Conservation (phyloP, 352 stramenopile species). For the Globisporangium paroecandrum region DNA sequence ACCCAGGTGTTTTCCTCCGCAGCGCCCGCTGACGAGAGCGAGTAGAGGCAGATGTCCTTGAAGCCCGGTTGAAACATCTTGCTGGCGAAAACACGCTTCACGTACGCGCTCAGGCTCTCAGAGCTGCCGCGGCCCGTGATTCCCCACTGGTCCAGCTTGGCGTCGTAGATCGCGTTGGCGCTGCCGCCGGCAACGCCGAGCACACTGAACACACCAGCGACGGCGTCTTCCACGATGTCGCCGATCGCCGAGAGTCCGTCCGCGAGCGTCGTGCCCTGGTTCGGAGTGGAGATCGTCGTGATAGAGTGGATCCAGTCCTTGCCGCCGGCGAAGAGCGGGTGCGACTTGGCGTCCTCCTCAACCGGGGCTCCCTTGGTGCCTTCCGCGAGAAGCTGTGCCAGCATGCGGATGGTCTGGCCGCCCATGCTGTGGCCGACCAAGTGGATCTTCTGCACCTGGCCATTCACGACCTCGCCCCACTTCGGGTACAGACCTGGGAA, state of each 20-base stretch:
- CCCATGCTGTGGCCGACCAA: constrained; percentile 43
- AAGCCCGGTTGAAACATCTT: constrained; percentile 13
- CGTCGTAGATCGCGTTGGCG: constrained; percentile 20
- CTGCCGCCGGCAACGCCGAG: constrained; percentile 16
- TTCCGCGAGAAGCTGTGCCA: constrained; percentile 35
- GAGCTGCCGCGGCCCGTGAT: constrained; percentile 8
- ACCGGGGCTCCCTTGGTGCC: constrained; percentile 26
- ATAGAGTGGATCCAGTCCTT: constrained; percentile 41
- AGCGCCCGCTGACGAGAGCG: constrained; percentile 24
- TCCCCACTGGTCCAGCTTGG: constrained; percentile 35
- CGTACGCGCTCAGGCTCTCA: constrained; percentile 26
- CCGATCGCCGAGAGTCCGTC: constrained; percentile 19
- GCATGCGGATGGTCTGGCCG: constrained; percentile 37
- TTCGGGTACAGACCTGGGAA: constrained; percentile 35
- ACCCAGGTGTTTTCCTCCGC: constrained; percentile 32
- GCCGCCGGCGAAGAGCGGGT: constrained; percentile 26
- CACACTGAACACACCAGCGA: constrained; percentile 13
- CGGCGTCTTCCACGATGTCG: constrained; percentile 14
- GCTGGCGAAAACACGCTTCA: constrained; percentile 26
- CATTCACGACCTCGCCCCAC: constrained; percentile 35
- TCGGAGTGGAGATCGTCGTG: constrained; percentile 22
- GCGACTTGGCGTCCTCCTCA: constrained; percentile 19
- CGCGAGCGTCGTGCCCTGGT: constrained; percentile 29
- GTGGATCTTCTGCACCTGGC: constrained; percentile 40
- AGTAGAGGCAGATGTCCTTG: constrained; percentile 29